Base-by-base conservation (phyloP, 371 early-diverging fungal species). In the Syncephalastrum racemosum region DNA sequence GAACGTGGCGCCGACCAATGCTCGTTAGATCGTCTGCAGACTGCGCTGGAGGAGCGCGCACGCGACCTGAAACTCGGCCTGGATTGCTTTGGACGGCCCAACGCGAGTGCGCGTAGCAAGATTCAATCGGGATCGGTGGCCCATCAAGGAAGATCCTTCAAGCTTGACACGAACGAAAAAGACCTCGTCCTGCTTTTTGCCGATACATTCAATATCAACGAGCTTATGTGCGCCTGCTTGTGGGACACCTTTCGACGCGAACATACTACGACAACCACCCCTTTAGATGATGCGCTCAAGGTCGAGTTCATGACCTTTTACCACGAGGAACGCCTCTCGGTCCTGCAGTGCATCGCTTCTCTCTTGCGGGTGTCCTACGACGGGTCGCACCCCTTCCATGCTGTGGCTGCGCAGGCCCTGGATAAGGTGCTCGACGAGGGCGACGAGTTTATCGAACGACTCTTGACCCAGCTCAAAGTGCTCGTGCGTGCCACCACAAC, bases 1-100 rank as follows among this genome's bases (percentile, higher is more conserved):
- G 74, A 77, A 63, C 64, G 71, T 47, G 72, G 71, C 25, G 67
- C 55, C 13, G 74, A 77, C 42, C 70, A 74, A 49, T 74, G 72
- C 51, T 71, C 78, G n/a, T 66, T 67, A 8, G 74, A 73, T 59
- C 64, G 62, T 31, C 58, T 77, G 36, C 74, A 77, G 41, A 74
- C 74, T n/a, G 27, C 74, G 14, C 40, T 77, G n/a, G 74, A 68
- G 53, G 72, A 74, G 27, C 73, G 66, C 43, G 60, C 57, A 36
- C 57, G 56, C 12, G 62, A 70, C 6, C 50, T 74, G 2, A 58
- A 63, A 18, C 59, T 68, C 7, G 78, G 72, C 15, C 53, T 77
- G 16, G 74, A 71, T 18, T 58, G 67, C 0, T 77, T 71, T 40
- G 58, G 47, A 13, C 58, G 60, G 36, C 60, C 74, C 7, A 70